A percentile compares a stretch with the other conserved stretches of the same genome.
phyloP scores from a whole-genome alignment of 1,284 basidiomycete species.

The Retiboletus fuscus region DNA sequence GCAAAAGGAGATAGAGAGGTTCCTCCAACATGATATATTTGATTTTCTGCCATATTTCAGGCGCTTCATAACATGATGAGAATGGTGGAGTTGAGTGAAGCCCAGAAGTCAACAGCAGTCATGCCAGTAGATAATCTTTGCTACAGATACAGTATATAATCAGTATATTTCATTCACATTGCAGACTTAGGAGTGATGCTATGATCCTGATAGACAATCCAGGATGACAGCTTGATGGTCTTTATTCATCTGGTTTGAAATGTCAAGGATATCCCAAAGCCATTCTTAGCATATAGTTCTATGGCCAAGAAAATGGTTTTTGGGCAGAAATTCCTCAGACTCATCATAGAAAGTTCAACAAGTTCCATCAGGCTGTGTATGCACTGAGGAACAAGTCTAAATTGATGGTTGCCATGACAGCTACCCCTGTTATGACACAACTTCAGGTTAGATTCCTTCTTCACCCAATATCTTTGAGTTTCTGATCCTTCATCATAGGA shows the following conservation, averaged over 20 bases:
- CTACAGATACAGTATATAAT: neutral
- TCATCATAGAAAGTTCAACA: constrained; percentile 21
- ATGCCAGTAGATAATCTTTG: neutral
- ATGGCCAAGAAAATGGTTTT: constrained; percentile 4
- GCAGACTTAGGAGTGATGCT: neutral
- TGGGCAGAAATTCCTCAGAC: neutral
- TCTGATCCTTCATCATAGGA: neutral
- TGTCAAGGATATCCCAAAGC: too few species aligned
- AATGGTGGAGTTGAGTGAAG: constrained; percentile 10
- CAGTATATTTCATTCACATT: neutral
- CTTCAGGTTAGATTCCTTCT: constrained; percentile 1
- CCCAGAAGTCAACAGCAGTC: constrained; percentile 2
- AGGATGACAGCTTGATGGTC: too few species aligned
- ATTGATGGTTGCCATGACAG: constrained; percentile 14
- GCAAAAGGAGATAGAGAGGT: constrained; percentile 9
- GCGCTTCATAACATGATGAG: neutral
- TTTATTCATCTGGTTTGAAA: too few species aligned
- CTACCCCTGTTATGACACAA: constrained; percentile 20
- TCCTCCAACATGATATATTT: neutral
- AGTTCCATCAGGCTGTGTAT: constrained; percentile 2
- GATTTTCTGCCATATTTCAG: constrained; percentile 10
- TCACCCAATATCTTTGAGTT: neutral
- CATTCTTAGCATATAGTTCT: too few species aligned
- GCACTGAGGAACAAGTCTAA: neutral
- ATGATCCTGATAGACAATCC: neutral